phyloP scores from a whole-genome alignment of 495 filamentous ascomycete genomes.

The Daldinia caldariorum region DNA sequence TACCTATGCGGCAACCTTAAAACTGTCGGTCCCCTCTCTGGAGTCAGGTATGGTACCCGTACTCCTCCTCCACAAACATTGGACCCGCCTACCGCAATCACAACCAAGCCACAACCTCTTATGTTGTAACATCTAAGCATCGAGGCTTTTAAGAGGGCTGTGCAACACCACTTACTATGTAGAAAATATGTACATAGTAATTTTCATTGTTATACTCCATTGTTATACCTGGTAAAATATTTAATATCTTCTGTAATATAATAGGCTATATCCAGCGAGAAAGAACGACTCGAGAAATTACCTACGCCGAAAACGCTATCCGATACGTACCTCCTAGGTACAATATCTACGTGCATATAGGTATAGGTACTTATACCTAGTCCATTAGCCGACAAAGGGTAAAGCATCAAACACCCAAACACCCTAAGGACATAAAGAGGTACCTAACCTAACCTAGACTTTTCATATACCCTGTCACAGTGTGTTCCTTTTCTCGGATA shows the following conservation, averaged over 20 bases:
- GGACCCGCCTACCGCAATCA: neutral
- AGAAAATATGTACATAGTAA: neutral
- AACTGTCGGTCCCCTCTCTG: neutral
- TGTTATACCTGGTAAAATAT: neutral
- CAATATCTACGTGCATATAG: no score
- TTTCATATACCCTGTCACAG: conserved; percentile 31
- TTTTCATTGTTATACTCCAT: neutral
- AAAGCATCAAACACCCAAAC: no score
- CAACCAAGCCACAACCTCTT: conserved; percentile 27
- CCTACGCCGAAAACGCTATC: neutral
- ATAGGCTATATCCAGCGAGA: neutral
- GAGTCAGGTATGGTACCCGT: no score
- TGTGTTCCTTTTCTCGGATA: conserved; percentile 24
- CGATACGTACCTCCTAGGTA: no score
- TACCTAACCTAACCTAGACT: no score
- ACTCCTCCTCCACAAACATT: neutral
- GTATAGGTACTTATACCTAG: neutral
- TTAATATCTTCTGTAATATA: neutral
- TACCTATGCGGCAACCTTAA: neutral
- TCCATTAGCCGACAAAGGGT: conserved; percentile 2
- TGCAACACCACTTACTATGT: conserved; percentile 5
- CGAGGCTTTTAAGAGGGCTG: conserved; percentile 31
- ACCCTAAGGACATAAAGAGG: no score
- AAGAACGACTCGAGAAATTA: neutral
- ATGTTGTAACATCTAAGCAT: neutral